These are phyloP conservation scores for Coriaria nepalensis DNA, from an alignment of 306 rosid species.

Conservation along the genomic window DNA sequence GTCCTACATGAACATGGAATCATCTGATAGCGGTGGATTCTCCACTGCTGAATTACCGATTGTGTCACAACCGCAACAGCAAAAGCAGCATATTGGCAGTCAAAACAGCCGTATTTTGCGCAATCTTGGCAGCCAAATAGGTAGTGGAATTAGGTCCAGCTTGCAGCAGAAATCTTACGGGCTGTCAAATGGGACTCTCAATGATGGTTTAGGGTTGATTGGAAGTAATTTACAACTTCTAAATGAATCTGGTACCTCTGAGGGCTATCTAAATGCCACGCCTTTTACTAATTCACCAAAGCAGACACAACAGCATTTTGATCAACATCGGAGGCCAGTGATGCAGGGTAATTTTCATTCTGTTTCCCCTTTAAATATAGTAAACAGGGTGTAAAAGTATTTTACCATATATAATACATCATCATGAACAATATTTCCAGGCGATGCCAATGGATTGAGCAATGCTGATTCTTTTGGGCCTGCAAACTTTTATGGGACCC, in stretches of 20 bases:
- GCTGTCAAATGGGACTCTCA: conserved; percentile 60
- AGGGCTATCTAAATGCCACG: conserved; percentile 38
- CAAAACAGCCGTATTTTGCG: conserved; percentile 67
- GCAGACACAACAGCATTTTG: conserved; percentile 53
- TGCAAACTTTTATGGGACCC: conserved; percentile 52
- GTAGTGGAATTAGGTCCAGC: conserved; percentile 63
- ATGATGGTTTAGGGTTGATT: conserved; percentile 60
- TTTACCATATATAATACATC: background rate
- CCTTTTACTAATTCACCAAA: conserved; percentile 51
- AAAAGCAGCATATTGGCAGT: conserved; percentile 56
- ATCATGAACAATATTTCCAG: conserved; percentile 31
- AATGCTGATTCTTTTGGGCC: conserved; percentile 56
- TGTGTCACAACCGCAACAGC: conserved; percentile 56
- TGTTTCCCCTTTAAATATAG: background rate
- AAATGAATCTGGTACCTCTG: conserved; percentile 56
- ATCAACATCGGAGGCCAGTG: conserved; percentile 45
- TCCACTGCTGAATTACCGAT: conserved; percentile 53
- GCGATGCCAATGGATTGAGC: conserved; percentile 66
- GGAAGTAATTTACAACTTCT: conserved; percentile 46
- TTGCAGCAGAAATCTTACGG: conserved; percentile 68
- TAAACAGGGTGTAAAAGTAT: too few relatives aligned
- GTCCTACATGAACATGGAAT: conserved; percentile 49
- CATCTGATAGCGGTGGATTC: conserved; percentile 51
- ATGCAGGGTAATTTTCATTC: conserved; percentile 47
- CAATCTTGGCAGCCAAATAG: conserved; percentile 59